A percentile compares a stretch with the other conserved stretches of the same genome.
These are phyloP conservation scores for Picochlorum sp. DNA, from an alignment of 139 green algal species.

Conservation along the genomic window DNA sequence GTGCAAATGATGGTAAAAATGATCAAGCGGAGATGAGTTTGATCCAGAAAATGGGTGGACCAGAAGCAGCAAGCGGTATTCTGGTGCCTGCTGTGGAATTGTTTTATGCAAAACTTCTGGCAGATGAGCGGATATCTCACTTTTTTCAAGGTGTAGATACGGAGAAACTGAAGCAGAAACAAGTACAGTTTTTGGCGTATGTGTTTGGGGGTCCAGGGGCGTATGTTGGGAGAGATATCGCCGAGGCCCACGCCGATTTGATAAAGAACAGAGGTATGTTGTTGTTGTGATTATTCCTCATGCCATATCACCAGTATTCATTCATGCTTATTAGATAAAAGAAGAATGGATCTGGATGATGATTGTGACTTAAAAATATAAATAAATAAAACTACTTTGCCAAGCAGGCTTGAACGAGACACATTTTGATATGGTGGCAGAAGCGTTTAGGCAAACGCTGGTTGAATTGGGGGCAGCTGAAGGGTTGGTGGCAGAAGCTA, in stretches of 20 bases:
- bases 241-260: neutral
- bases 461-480: neutral
- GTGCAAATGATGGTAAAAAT: too few species aligned
- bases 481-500: slow-evolving; percentile 1
- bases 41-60: slow-evolving; percentile 4
- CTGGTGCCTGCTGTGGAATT: slow-evolving; percentile 3
- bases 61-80: neutral
- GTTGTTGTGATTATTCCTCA: neutral
- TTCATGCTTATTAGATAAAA: neutral
- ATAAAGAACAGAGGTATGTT: neutral
- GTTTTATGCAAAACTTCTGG: slow-evolving; percentile 5
- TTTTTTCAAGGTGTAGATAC: slow-evolving; percentile 4
- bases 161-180: slow-evolving; percentile 1
- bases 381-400: neutral
- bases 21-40: neutral
- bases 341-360: too few species aligned
- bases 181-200: slow-evolving; percentile 8
- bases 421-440: slow-evolving; percentile 5
- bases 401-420: slow-evolving; percentile 8
- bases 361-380: too few species aligned
- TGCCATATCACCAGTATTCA: neutral
- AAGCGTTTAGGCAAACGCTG: neutral
- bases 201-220: neutral
- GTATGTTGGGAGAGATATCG: neutral
- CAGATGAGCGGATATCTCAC: neutral